These are phyloP conservation scores for Diaporthe vexans DNA, from an alignment of 2,329 filamentous ascomycete genomes.

Conservation along the genomic window DNA sequence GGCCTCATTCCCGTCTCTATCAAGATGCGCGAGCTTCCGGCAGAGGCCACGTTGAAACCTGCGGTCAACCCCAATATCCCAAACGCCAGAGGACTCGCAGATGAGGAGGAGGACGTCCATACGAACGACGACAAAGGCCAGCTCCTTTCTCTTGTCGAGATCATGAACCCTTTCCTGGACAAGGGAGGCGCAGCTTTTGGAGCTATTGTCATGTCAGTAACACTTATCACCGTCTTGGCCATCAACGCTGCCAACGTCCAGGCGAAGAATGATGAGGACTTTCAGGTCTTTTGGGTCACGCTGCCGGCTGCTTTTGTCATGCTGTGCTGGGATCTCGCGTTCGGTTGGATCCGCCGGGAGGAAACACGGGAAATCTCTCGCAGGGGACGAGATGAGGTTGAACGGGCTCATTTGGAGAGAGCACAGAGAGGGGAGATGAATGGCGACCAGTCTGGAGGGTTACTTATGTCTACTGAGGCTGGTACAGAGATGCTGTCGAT, in stretches of 20 bases:
- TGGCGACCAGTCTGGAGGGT: background rate
- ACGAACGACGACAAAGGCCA: background rate
- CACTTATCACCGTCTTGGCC: slow-evolving; percentile 74
- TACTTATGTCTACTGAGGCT: background rate
- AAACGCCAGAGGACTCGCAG: slow-evolving; percentile 66
- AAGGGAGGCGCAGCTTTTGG: slow-evolving; percentile 76
- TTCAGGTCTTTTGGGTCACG: slow-evolving; percentile 76
- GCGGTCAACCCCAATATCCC: slow-evolving; percentile 81
- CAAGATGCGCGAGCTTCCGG: slow-evolving; percentile 76
- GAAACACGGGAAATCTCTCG: slow-evolving; percentile 74
- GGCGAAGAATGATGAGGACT: slow-evolving; percentile 59
- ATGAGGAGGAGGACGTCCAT: slow-evolving; percentile 60
- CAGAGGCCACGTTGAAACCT: slow-evolving; percentile 59
- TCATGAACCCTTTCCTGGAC: slow-evolving; percentile 82
- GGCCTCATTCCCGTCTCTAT: slow-evolving; percentile 61
- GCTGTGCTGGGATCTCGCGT: slow-evolving; percentile 76
- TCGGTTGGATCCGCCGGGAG: slow-evolving; percentile 73
- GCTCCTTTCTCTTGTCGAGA: slow-evolving; percentile 69
- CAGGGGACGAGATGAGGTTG: slow-evolving; percentile 65
- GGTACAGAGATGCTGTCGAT: background rate
- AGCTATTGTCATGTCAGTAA: slow-evolving; percentile 74
- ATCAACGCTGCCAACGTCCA: slow-evolving; percentile 72
- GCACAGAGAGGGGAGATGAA: slow-evolving; percentile 29
- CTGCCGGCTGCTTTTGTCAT: slow-evolving; percentile 77
- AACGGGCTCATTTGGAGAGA: slow-evolving; percentile 57